phyloP scores from a whole-genome alignment of 2,329 filamentous ascomycete species.

The Pseudogymnoascus sp. region DNA sequence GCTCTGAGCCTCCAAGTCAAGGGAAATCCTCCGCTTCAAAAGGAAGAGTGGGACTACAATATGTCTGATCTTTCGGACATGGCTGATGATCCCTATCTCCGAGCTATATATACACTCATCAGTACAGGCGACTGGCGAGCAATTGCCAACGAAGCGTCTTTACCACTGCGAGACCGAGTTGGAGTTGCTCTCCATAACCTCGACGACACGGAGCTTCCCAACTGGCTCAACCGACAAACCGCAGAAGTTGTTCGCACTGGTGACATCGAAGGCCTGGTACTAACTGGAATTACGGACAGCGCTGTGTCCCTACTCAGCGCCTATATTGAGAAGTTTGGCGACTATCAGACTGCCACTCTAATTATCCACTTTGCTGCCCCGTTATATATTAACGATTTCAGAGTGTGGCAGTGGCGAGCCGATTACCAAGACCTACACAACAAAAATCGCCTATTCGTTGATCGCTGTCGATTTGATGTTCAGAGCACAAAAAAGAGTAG shows the following conservation, averaged over 20 bases:
- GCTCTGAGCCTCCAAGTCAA: conserved; percentile 55
- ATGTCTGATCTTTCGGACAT: conserved; percentile 28
- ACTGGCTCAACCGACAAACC: conserved; percentile 61
- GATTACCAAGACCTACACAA: conserved; percentile 64
- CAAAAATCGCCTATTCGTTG: conserved; percentile 64
- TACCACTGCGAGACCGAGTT: conserved; percentile 66
- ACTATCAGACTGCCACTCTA: conserved; percentile 71
- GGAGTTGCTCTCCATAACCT: conserved; percentile 64
- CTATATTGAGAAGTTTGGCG: conserved; percentile 67
- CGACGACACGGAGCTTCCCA: conserved; percentile 50
- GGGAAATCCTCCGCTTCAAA: conserved; percentile 31
- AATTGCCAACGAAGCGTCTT: conserved; percentile 63
- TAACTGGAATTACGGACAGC: conserved; percentile 67
- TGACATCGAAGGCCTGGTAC: conserved; percentile 67
- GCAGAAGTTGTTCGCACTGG: conserved; percentile 53
- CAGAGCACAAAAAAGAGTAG: conserved; percentile 61
- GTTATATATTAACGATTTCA: conserved; percentile 67
- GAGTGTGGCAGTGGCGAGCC: conserved; percentile 65
- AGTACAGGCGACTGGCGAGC: conserved; percentile 67
- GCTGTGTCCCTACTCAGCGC: conserved; percentile 67
- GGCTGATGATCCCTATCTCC: conserved; percentile 68
- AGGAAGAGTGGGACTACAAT: conserved; percentile 23
- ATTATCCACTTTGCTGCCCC: conserved; percentile 67
- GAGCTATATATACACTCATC: conserved; percentile 70
- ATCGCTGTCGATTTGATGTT: conserved; percentile 69